A percentile compares a stretch with the other conserved stretches of the same genome.
Conservation (phyloP, 1,284 basidiomycete genomes). For the Ganoderma lucidum region DNA sequence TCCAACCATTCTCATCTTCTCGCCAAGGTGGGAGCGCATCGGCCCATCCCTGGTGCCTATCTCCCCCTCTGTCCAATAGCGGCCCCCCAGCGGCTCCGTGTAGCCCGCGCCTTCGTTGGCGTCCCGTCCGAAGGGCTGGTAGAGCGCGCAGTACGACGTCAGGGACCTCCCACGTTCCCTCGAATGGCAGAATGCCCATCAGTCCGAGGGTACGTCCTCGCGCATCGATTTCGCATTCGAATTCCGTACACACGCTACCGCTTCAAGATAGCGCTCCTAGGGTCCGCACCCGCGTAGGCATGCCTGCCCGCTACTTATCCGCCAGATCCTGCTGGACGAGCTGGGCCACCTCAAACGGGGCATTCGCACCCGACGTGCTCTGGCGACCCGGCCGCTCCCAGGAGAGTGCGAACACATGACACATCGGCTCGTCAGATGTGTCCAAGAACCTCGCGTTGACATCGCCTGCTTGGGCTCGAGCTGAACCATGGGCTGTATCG, state of each 20-base stretch:
- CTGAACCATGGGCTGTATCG: constrained; percentile 15
- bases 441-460: constrained; percentile 17
- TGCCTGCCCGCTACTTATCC: constrained; percentile 6
- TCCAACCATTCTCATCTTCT: constrained; percentile 21
- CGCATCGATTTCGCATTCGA: constrained; percentile 14
- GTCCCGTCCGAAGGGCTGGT: constrained; percentile 11
- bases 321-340: constrained; percentile 6
- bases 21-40: constrained; percentile 26
- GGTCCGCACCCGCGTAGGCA: constrained; percentile 2
- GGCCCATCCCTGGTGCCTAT: constrained; percentile 12
- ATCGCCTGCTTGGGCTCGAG: constrained; percentile 12
- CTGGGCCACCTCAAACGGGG: neutral
- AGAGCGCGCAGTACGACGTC: constrained; percentile 21
- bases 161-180: constrained; percentile 17
- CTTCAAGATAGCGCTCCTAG: constrained; percentile 8
- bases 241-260: constrained; percentile 9
- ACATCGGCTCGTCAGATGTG: constrained; percentile 17
- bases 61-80: constrained; percentile 26
- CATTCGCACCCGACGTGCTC: constrained; percentile 14
- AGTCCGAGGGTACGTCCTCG: constrained; percentile 7
- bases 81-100: constrained; percentile 18
- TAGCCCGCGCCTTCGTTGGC: constrained; percentile 13
- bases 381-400: constrained; percentile 14
- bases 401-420: constrained; percentile 22
- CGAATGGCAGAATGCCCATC: neutral